Evolutionary conservation across 2,329 filamentous ascomycete genomes (phyloP), one percentile per base, ranked within the genome.

Genomic region (Colletotrichum destructivum): DNA sequence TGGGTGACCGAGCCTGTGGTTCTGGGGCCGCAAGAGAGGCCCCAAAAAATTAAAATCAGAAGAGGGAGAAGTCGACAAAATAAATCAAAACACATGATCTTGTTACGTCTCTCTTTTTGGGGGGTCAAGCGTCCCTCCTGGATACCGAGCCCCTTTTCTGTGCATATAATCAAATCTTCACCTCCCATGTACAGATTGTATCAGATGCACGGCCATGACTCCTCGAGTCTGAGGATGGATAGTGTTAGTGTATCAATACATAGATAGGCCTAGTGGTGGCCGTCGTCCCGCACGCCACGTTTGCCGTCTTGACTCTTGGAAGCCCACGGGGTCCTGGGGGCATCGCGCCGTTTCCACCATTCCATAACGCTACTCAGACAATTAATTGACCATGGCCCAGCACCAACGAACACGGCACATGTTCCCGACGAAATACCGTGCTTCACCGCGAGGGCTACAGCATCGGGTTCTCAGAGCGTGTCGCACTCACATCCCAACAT

Each of bases 121-220:
- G 46, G 54, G 46, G 44, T 47, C 52, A 31, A 26, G 49, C 40
- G 31, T n/a, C 13, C 44, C n/a, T n/a, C 16, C n/a, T 35, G 46
- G 21, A 23, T 18, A 49, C 54, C 31, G 63, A 54, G 51, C 63
- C 68, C 56, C 60, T 67, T 61, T 66, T 42, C 23, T 49, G 46
- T 31, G 31, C 57, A 42, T 59, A 16, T 56, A 23, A 15, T 56
- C 47, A 62, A 42, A 49, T 18, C 49, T 66, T 62, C 56, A 56
- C 62, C 55, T 71, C 56, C 56, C 49, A 18, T 61, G 68, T 35
- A 56, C 68, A 67, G 23, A 55, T 61, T 46, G 40, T 40, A 31
- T 18, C 47, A 47, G 13, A 40, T 55, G 67, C 47, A 44, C 38
- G 60, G 61, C n/a, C 49, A 35, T 55, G 49, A 18, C 61, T 55